Evolutionary conservation across 75 land plant species (phyloP).

Genomic region (Azolla pinnata): DNA sequence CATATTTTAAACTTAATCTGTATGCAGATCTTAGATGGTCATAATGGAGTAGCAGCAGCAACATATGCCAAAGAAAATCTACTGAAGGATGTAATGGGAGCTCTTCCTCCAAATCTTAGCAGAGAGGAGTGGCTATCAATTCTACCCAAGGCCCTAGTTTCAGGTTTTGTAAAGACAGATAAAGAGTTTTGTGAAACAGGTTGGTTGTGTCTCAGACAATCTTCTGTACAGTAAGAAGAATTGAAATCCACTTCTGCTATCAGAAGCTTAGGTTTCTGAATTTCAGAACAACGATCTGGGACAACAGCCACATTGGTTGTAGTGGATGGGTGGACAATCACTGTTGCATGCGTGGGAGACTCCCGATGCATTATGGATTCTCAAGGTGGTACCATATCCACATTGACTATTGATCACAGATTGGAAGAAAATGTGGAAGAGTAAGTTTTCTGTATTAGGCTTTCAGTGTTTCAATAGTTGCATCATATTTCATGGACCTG

Average conservation of each 20-base stretch:
- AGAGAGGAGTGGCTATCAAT: slow-evolving; percentile 83
- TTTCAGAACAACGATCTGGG: slow-evolving; percentile 72
- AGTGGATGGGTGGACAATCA: slow-evolving; percentile 84
- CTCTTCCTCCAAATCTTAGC: slow-evolving; percentile 53
- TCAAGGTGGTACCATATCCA: slow-evolving; percentile 47
- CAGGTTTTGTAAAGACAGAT: slow-evolving; percentile 88
- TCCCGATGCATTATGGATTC: slow-evolving; percentile 82
- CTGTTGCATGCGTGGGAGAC: slow-evolving; percentile 90
- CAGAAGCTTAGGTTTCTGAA: neutral
- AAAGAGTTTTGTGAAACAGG: slow-evolving; percentile 78
- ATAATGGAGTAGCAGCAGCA: slow-evolving; percentile 89
- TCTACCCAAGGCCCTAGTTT: slow-evolving; percentile 77
- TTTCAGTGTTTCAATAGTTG: too few relatives aligned
- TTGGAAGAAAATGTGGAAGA: slow-evolving; percentile 81
- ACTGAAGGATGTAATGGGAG: slow-evolving; percentile 65
- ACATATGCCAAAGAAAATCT: slow-evolving; percentile 65
- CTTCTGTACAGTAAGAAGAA: neutral
- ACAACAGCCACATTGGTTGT: slow-evolving; percentile 90
- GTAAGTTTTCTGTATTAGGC: slow-evolving; percentile 30
- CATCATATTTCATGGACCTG: too few relatives aligned
- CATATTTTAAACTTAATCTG: neutral
- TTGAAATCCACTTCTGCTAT: neutral
- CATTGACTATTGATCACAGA: slow-evolving; percentile 79
- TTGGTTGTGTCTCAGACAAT: slow-evolving; percentile 4
- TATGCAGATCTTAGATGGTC: slow-evolving; percentile 80